Base-by-base conservation (phyloP, 371 early-diverging fungal genomes). In the Rhizomucor pusillus region DNA sequence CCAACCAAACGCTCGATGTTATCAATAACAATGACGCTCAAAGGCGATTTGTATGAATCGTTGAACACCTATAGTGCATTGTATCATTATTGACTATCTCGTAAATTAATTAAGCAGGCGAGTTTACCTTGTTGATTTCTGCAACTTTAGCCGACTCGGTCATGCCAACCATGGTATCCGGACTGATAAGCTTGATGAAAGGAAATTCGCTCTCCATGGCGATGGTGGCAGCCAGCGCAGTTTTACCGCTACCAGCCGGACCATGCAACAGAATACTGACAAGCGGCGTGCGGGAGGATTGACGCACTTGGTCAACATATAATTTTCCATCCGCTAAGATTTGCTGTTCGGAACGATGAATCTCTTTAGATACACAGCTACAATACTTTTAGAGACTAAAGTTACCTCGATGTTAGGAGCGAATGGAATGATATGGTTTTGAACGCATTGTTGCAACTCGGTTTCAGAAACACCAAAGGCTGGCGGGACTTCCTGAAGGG, bases 21-120 rank as follows among this genome's bases (percentile, higher is more conserved):
- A 69, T 99, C 99, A 52, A 99, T 81, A 16, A 99, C 95, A 59
- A 99, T 91, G 19, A 97, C 86, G 69, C 97, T 92, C 47, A 91
- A 69, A 12, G 97, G 93, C 12, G 98, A 98, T 68, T 97, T 97
- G 84, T 99, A 99, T 6, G 99, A 94, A 73, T 99, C 99, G 62
- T 86, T 89, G 66, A 98, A 98, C 33, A 91, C 79, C 73, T 84
- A 57, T 33, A 3, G n/a, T 18, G 19, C 13, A 3, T 3, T 52
- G 49, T 74, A 70, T 44, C 47, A 63, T 23, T 41, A 41, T 4
- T 3, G 41, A 19, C 19, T 12, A 14, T 16, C 41, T 37, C 5
- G n/a, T 10, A 11, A 41, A 41, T 5, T 5, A 41, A 14, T 16
- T 3, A 11, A 41, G 20, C 13, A 18, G 13, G 16, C 22, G 5